Conservation (phyloP, 805 yeast genomes). For the Starmerella vaccinii region DNA sequence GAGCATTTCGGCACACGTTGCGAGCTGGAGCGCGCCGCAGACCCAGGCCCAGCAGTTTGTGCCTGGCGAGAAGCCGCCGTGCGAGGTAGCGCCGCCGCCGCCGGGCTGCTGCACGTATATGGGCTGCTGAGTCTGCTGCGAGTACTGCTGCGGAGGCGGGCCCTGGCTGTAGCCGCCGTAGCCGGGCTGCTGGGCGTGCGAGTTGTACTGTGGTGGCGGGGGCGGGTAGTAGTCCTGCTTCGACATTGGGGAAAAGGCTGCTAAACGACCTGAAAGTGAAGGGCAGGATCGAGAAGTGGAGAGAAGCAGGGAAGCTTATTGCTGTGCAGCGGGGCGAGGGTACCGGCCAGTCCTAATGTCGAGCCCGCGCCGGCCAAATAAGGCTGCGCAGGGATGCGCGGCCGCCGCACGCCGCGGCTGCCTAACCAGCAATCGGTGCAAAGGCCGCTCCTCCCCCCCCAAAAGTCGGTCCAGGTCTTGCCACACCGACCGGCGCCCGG, state of each 20-base stretch:
- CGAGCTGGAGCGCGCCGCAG: slow-evolving; percentile 8
- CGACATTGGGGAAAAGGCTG: slow-evolving; percentile 2
- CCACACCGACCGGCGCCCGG: too few relatives aligned
- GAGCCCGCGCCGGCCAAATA: too few relatives aligned
- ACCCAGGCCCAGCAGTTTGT: slow-evolving; percentile 12
- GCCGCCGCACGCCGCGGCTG: too few relatives aligned
- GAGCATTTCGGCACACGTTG: slow-evolving; percentile 7
- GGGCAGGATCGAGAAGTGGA: background rate
- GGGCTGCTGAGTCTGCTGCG: slow-evolving; percentile 10
- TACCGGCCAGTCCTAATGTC: background rate
- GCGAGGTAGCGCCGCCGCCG: background rate
- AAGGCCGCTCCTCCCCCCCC: too few relatives aligned
- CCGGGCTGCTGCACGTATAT: slow-evolving; percentile 8
- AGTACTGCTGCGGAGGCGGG: slow-evolving; percentile 12
- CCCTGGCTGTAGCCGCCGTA: slow-evolving; percentile 8
- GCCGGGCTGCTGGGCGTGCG: slow-evolving; percentile 4
- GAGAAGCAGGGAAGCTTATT: background rate
- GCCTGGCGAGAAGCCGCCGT: slow-evolving; percentile 5
- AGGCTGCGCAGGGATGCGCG: too few relatives aligned
- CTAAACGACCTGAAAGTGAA: background rate
- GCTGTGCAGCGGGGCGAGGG: background rate
- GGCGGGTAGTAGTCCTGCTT: slow-evolving; percentile 11
- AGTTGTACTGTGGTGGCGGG: slow-evolving; percentile 7
- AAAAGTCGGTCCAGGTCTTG: too few relatives aligned
- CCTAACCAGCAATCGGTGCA: too few relatives aligned